Percentiles rank a stretch among this genome's conserved stretches.
Evolutionary conservation across 176 grass and related monocot species (phyloP).

Genomic region (Guadua angustifolia): DNA sequence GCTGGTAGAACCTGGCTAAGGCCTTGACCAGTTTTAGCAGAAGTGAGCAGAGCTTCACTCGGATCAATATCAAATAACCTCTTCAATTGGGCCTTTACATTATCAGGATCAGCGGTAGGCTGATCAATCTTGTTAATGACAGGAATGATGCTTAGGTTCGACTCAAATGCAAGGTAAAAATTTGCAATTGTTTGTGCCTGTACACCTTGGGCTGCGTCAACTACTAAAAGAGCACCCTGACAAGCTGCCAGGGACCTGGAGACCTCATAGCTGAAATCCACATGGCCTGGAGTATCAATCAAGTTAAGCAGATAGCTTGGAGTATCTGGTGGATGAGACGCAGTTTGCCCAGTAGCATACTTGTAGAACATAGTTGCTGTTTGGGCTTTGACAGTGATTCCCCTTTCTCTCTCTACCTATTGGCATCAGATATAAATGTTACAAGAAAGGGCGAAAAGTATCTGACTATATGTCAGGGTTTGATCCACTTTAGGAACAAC

Average conservation of each 20-base stretch:
- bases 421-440: constrained; percentile 35
- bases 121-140: constrained; percentile 99
- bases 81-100: constrained; percentile 87
- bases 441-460: constrained; percentile 25
- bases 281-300: constrained; percentile 94
- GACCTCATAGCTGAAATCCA: constrained; percentile 98
- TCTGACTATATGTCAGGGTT: constrained; percentile 11
- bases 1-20: constrained; percentile 79
- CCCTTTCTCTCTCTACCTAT: constrained; percentile 95
- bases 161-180: constrained; percentile 95
- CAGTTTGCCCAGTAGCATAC: constrained; percentile 17
- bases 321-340: constrained; percentile 19
- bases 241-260: constrained; percentile 94
- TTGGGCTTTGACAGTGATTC: constrained; percentile 97
- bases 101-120: constrained; percentile 90
- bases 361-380: constrained; percentile 96
- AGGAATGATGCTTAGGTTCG: constrained; percentile 77
- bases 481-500: constrained; percentile 8
- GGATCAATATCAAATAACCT: constrained; percentile 90
- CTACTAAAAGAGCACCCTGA: constrained; percentile 93
- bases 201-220: constrained; percentile 97
- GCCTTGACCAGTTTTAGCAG: constrained; percentile 93
- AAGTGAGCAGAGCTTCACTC: constrained; percentile 83
- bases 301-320: constrained; percentile 84
- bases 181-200: constrained; percentile 98